Evolutionary conservation across 179 eudicot genomes (phyloP), one percentile per base, ranked within the genome.

Genomic region (Spergularia azorica): DNA sequence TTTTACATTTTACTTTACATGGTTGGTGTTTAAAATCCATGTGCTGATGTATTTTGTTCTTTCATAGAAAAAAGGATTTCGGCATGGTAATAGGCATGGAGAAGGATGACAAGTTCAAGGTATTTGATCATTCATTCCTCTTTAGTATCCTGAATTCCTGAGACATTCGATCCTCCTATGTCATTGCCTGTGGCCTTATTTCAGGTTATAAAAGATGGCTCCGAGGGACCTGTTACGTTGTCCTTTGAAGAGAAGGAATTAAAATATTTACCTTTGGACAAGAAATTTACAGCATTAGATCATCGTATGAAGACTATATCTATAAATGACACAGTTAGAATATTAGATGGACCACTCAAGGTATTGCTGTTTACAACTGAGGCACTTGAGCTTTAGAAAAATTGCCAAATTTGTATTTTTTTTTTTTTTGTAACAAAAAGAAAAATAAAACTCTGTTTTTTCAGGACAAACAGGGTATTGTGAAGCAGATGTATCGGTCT

Each of bases 21-120:
- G 51, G 46, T 57, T 77, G 61, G 32, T 38, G 67, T 79, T 17
- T 56, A 58, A 26, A 48, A 32, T 51, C 48, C 18, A 74, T 56
- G 18, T 48, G 12, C 50, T 78, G 15, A 67, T 21, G 70, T 21
- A 1, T 17, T 62, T 72, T 63, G 56, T 20, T 18, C 18, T 71
- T 12, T 72, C n/a, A 82, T 84, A 95, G 99, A 70, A 86, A 89
- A 81, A 89, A 88, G 84, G 97, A 88, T 46, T 95, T 89, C 83
- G 99, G 99, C 8, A 90, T 91, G 75, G 77, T 95, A 17, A 81
- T 89, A 62, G 91, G 98, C 81, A 60, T 85, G 76, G 98, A 95
- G 81, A 95, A 90, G 80, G 97, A 90, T 78, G 97, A 91, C 17
- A 80, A 60, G 66, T 88, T 87, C 84, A 93, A 90, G 99, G 99